Percentiles rank a stretch among this genome's conserved stretches.
phyloP scores from a whole-genome alignment of 1,284 basidiomycete species.

The Sporisorium reilianum region DNA sequence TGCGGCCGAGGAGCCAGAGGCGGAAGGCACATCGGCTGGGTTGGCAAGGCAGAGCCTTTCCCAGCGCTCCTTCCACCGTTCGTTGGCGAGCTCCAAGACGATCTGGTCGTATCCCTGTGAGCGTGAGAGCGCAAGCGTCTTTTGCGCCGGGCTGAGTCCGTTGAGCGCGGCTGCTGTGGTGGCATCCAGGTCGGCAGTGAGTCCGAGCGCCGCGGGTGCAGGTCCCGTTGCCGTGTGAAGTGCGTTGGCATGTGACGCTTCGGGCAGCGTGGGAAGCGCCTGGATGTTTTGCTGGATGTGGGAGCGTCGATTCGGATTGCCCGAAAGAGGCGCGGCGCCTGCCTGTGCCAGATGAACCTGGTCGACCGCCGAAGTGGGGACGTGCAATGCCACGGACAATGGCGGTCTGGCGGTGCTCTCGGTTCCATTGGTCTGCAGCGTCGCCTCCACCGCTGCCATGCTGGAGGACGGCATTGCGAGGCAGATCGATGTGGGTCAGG shows the following conservation, averaged over 20 bases:
- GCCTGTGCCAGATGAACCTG: constrained; percentile 30
- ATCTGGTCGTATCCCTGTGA: constrained; percentile 74
- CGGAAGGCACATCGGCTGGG: constrained; percentile 35
- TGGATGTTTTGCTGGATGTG: constrained; percentile 42
- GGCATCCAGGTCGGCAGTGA: constrained; percentile 43
- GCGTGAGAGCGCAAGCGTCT: constrained; percentile 44
- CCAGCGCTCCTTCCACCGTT: constrained; percentile 89
- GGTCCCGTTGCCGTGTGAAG: constrained; percentile 57
- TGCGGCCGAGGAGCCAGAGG: constrained; percentile 14
- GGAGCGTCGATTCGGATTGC: constrained; percentile 48
- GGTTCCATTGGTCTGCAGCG: constrained; percentile 26
- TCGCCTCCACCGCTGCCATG: constrained; percentile 50
- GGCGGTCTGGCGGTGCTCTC: constrained; percentile 29
- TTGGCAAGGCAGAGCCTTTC: constrained; percentile 81
- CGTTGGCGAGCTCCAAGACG: constrained; percentile 87
- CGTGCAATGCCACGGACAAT: constrained; percentile 40
- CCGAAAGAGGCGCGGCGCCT: constrained; percentile 17
- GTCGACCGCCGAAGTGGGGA: constrained; percentile 35
- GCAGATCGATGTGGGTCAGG: background rate
- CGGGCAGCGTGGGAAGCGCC: constrained; percentile 59
- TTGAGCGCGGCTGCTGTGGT: constrained; percentile 48
- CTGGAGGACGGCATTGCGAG: constrained; percentile 48
- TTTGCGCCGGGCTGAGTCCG: constrained; percentile 52
- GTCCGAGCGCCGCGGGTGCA: constrained; percentile 51
- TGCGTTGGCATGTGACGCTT: constrained; percentile 65